phyloP scores from a whole-genome alignment of 2,329 filamentous ascomycete species.

The Paecilomyces formosus region DNA sequence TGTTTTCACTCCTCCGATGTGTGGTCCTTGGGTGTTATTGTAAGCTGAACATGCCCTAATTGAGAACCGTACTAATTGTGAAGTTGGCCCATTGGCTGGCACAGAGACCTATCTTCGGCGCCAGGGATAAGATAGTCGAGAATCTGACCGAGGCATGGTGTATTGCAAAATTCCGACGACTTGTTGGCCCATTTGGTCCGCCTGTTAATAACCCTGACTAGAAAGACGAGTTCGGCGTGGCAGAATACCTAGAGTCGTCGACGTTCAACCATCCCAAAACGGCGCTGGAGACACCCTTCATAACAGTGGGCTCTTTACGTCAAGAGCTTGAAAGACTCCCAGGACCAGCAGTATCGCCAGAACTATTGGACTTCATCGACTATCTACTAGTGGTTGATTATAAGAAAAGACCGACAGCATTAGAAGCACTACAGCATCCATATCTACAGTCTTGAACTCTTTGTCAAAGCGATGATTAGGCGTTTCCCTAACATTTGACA shows the following conservation, averaged over 20 bases:
- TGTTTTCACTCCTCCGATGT: neutral
- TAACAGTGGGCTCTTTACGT: neutral
- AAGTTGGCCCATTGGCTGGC: neutral
- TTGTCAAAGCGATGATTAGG: neutral
- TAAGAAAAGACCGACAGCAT: neutral
- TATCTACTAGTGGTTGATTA: neutral
- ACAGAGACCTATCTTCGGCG: neutral
- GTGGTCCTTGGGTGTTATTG: neutral
- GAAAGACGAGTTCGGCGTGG: neutral
- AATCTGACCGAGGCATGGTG: neutral
- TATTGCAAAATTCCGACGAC: neutral
- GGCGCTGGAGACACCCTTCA: neutral
- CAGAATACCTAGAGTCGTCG: neutral
- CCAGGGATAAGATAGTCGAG: neutral
- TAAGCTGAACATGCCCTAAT: neutral
- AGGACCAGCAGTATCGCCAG: neutral
- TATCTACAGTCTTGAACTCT: neutral
- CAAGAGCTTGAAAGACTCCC: neutral
- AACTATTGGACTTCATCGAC: neutral
- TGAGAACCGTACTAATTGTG: neutral
- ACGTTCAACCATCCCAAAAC: neutral
- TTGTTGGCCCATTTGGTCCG: neutral
- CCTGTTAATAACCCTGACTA: neutral
- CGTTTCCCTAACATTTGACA: no score
- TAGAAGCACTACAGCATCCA: neutral